A percentile compares a stretch with the other conserved stretches of the same genome.
phyloP scores from a whole-genome alignment of 1,284 basidiomycete species.

The Veloporphyrellus conicus region DNA sequence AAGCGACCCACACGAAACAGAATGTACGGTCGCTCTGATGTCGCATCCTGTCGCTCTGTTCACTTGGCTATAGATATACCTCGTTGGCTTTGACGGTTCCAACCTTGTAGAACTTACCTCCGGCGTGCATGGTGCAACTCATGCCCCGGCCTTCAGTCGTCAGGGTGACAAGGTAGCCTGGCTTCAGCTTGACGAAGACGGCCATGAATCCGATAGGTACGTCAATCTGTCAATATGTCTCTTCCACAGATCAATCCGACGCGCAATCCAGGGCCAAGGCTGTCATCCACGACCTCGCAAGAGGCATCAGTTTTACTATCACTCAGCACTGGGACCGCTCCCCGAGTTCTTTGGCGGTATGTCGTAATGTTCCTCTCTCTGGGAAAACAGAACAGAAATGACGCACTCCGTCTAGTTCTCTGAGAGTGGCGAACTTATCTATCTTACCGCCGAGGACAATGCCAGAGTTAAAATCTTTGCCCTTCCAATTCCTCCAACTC shows the following conservation, averaged over 20 bases:
- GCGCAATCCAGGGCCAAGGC: constrained; percentile 54
- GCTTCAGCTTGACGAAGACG: constrained; percentile 82
- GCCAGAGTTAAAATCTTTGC: constrained; percentile 73
- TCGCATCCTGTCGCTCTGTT: constrained; percentile 2
- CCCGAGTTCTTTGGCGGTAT: constrained; percentile 40
- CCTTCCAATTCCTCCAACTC: constrained; percentile 61
- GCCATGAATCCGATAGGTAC: constrained; percentile 79
- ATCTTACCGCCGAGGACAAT: constrained; percentile 70
- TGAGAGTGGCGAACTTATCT: constrained; percentile 63
- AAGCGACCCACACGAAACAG: constrained; percentile 77
- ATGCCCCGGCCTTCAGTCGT: constrained; percentile 62
- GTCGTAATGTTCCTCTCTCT: constrained; percentile 1
- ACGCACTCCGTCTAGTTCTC: constrained; percentile 57
- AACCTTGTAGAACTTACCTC: constrained; percentile 67
- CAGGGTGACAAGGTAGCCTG: constrained; percentile 75
- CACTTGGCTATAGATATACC: constrained; percentile 51
- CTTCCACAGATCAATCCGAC: not conserved
- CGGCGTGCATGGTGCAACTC: constrained; percentile 78
- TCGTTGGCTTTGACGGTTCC: constrained; percentile 49
- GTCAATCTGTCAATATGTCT: constrained; percentile 6
- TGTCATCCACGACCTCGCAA: constrained; percentile 70
- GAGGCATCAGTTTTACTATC: constrained; percentile 62
- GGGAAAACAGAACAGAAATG: not conserved
- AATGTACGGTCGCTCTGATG: constrained; percentile 43
- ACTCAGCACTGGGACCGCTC: constrained; percentile 84